Percentiles rank a stretch among this genome's conserved stretches.
These are phyloP conservation scores for Teratosphaeriaceae sp. DNA, from an alignment of 2,329 filamentous ascomycete genomes.

Conservation along the genomic window DNA sequence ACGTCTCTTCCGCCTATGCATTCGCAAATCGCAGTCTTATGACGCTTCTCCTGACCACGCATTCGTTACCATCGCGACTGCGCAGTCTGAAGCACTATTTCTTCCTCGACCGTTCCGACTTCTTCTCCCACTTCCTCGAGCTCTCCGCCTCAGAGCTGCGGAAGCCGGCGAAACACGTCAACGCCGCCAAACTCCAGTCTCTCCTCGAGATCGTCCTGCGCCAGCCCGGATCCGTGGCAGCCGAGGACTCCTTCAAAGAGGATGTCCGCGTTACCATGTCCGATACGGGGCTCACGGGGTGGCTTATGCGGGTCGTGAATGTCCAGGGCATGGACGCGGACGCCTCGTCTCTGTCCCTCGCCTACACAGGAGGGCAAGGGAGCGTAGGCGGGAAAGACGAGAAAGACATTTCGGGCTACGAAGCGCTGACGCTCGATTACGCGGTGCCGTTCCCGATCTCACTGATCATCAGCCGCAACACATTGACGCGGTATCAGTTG, in stretches of 20 bases:
- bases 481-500: conserved; percentile 92
- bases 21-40: conserved; percentile 92
- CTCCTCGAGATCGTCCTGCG: conserved; percentile 91
- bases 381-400: conserved; percentile 57
- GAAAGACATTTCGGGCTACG: conserved; percentile 83
- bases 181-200: conserved; percentile 88
- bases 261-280: conserved; percentile 98
- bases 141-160: conserved; percentile 75
- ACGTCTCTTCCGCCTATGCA: conserved; percentile 91
- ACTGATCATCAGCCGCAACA: conserved; percentile 91
- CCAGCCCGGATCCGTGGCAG: conserved; percentile 91
- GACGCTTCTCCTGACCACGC: conserved; percentile 83
- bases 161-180: conserved; percentile 79
- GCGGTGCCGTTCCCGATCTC: conserved; percentile 91
- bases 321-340: conserved; percentile 83
- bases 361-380: conserved; percentile 62
- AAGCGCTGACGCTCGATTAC: conserved; percentile 90
- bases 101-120: conserved; percentile 95
- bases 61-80: conserved; percentile 79
- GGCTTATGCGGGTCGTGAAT: conserved; percentile 91
- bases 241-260: conserved; percentile 94
- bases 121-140: conserved; percentile 96
- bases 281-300: conserved; percentile 84
- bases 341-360: conserved; percentile 46
- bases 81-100: conserved; percentile 97